These are phyloP conservation scores for Xylaria sp. DNA, from an alignment of 2,329 filamentous ascomycete genomes.

Conservation along the genomic window DNA sequence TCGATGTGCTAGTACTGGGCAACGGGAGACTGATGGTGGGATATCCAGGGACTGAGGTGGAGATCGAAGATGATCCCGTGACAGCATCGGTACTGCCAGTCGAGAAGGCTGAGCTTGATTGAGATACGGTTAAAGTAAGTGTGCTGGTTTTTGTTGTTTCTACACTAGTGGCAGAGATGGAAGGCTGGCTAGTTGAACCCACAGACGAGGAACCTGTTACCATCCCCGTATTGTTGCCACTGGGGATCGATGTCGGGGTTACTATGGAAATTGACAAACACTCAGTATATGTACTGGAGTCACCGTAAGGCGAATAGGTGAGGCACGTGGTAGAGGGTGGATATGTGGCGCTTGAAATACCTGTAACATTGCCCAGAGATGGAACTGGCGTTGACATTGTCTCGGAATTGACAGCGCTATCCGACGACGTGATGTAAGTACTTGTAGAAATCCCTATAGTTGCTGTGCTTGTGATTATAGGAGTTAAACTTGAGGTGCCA, in stretches of 20 bases:
- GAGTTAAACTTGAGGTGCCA: conserved; percentile 24
- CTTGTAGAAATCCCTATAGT: conserved; percentile 1
- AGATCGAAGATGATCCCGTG: conserved; percentile 20
- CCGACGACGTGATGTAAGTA: conserved; percentile 22
- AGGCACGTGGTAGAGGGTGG: conserved; percentile 39
- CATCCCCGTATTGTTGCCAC: conserved; percentile 11
- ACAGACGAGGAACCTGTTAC: conserved; percentile 3
- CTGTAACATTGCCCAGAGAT: conserved; percentile 6
- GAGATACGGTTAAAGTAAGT: conserved; percentile 18
- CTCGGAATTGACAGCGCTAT: conserved; percentile 20
- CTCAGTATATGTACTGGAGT: conserved; percentile 39
- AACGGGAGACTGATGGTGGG: conserved; percentile 20
- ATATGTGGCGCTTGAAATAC: conserved; percentile 22
- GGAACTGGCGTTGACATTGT: conserved; percentile 20
- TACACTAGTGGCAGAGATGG: conserved; percentile 6
- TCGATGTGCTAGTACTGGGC: conserved; percentile 31
- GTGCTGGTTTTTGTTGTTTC: conserved; percentile 21
- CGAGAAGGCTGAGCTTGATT: conserved; percentile 24
- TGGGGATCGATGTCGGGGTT: conserved; percentile 15
- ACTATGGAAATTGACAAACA: conserved; percentile 38
- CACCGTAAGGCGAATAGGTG: conserved; percentile 37
- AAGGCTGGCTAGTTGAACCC: neutral
- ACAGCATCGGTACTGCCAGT: conserved; percentile 34
- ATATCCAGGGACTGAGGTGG: conserved; percentile 14
- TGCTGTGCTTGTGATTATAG: conserved; percentile 8